Evolutionary conservation across 169 alveolate genomes (phyloP).

Genomic region (Cyclospora cayetanensis): DNA sequence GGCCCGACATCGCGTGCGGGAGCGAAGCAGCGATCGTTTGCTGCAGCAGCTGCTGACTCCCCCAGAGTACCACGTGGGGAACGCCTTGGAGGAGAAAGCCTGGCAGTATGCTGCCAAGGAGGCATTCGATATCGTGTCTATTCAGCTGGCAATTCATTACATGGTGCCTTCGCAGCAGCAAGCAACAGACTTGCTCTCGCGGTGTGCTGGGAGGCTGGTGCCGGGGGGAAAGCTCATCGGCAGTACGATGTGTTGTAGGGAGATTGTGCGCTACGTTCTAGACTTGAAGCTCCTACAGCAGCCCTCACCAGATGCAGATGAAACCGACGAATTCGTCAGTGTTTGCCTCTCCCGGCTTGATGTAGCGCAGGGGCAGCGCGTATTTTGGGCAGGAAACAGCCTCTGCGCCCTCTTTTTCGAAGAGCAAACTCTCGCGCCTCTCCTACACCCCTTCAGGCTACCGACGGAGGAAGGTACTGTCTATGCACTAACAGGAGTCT

Average conservation of each 20-base stretch:
- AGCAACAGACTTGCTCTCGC: slow-evolving; percentile 80
- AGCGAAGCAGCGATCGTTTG: not conserved
- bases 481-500: no score
- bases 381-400: not conserved
- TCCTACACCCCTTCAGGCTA: not conserved
- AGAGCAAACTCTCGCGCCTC: not conserved
- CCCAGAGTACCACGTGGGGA: slow-evolving; percentile 76
- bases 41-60: slow-evolving; percentile 72
- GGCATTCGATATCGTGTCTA: slow-evolving; percentile 84
- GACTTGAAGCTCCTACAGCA: not conserved
- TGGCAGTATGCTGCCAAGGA: not conserved
- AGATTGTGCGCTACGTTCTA: slow-evolving; percentile 64
- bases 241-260: slow-evolving; percentile 76
- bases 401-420: not conserved
- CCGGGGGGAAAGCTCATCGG: slow-evolving; percentile 89
- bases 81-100: slow-evolving; percentile 57
- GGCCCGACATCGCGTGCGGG: slow-evolving; percentile 79
- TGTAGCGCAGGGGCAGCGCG: not conserved
- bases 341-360: not conserved
- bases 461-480: not conserved
- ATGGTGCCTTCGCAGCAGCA: slow-evolving; percentile 82
- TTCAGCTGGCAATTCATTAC: slow-evolving; percentile 89
- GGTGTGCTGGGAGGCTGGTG: slow-evolving; percentile 80
- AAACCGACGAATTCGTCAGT: not conserved
- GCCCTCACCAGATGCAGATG: not conserved